Base-by-base conservation (phyloP, 768 basidiomycete genomes). In the Solioccasus polychromus region DNA sequence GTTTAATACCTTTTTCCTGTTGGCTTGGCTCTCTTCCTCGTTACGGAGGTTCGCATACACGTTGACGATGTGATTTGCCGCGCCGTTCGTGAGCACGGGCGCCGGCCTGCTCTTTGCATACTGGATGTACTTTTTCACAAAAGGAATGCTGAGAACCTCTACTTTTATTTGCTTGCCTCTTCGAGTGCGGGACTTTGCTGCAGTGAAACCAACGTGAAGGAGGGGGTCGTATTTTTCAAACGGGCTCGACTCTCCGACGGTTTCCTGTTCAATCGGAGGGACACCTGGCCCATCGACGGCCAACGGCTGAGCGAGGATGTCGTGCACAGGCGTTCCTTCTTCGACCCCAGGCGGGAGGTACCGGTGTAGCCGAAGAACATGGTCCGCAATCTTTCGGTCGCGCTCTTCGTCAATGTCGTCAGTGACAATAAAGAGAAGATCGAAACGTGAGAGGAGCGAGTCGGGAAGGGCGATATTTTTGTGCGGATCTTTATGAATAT, bases 401-500 rank as follows among this genome's bases (percentile, higher is more conserved):
- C 92, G 80, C 53, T 82, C 79, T 70, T 97, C 95, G 57, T 97
- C 92, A 8, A 97, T 93, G 61, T 99, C 95, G 69, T 98, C 96
- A 1, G 93, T 99, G 15, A 99, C 93, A 43, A 99, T 87, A 63
- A 99, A 99, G 30, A 99, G 79, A 43, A 99, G 71, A 73, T 99
- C 95, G 72, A 99, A 99, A 81, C 95, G 95, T 19, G 95, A 97
- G 29, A 99, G 80, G 30, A 99, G 79, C 20, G 95, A 99, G 67
- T 98, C 95, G 10, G 95, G 95, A 10, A 99, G 80, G 11, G 95
- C 95, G 51, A 99, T 99, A 61, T 99, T 99, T 71, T 88, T 88
- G 71, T 98, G 95, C 24, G 95, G 95, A 65, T 99, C 95, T 68
- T 99, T 99, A 71, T 99, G 95, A 30, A 99, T 89, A 68, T 99